Evolutionary conservation across 2,329 filamentous ascomycete species (phyloP), one percentile per base, ranked within the genome.

Genomic region (Chaetothyriales sp.): DNA sequence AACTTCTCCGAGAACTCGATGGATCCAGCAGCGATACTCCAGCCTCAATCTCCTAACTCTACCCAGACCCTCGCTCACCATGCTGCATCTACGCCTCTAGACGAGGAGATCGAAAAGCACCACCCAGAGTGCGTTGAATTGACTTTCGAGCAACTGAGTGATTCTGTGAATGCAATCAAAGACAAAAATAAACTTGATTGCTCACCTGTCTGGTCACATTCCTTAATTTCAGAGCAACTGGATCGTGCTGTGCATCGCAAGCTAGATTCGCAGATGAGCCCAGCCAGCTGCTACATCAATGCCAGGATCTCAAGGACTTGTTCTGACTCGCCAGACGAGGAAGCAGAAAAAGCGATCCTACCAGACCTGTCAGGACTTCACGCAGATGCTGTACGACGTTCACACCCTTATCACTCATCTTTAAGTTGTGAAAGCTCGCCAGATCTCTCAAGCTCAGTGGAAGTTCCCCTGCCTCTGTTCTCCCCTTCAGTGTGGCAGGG

Each of bases 11-110:
- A 51, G 19, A 13, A 47, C 5, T 51, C 49, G 7, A 28, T 57
- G 10, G 54, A 61, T 48, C 57, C 58, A 1, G 57, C 58, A 22
- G 54, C 49, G 6, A 50, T 53, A 9, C 59, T 59, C 43, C 44
- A 66, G 64, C 51, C 67, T 59, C 5, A 67, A 44, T 20, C 40
- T 40, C 15, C 10, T 13, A 15, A 15, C 5, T 13, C 7, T 15
- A 40, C 10, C 5, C 33, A 40, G 33, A 5, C 33, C 13, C 15
- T 40, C 15, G 33, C 10, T 40, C 10, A 9, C 10, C 33, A 40
- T 40, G 33, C 33, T 40, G 4, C 33, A 15, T 40, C 33, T 5
- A 15, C 2, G 33, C 33, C 22, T 25, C 6, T 13, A n/a, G 25
- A 28, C 44, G 19, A 46, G 8, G 25, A 4, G 44, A 22, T 18